These are phyloP conservation scores for Camelina laxa DNA, from an alignment of 345 rosid species.

Conservation along the genomic window DNA sequence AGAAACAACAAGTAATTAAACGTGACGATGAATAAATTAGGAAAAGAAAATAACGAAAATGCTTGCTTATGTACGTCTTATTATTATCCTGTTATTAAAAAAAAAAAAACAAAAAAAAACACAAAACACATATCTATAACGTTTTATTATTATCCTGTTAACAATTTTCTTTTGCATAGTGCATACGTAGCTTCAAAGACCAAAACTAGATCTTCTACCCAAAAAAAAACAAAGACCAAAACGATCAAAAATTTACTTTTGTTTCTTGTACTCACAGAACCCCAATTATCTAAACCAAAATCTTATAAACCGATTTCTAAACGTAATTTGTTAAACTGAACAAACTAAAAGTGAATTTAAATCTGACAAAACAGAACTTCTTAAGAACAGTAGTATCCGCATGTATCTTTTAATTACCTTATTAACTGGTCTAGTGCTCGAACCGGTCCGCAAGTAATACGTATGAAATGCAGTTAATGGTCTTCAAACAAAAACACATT, in stretches of 20 bases:
- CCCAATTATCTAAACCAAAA: neutral
- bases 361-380: too few relatives aligned
- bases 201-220: too few relatives aligned
- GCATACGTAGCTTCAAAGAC: neutral
- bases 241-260: neutral
- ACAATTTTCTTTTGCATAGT: too few relatives aligned
- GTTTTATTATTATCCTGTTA: neutral
- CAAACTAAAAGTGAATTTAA: too few relatives aligned
- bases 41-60: neutral
- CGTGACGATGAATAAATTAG: neutral
- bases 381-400: too few relatives aligned
- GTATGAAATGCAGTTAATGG: slow-evolving; percentile 11
- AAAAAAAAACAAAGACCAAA: too few relatives aligned
- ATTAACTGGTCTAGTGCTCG: neutral
- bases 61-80: neutral
- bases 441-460: neutral
- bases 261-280: neutral
- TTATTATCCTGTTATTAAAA: neutral
- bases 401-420: too few relatives aligned
- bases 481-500: neutral
- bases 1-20: slow-evolving; percentile 17
- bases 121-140: neutral
- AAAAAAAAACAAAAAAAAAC: neutral
- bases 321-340: too few relatives aligned
- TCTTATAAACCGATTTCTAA: too few relatives aligned